A percentile compares a stretch with the other conserved stretches of the same genome.
Conservation (phyloP, 2,329 filamentous ascomycete genomes). For the Diplodia seriata region DNA sequence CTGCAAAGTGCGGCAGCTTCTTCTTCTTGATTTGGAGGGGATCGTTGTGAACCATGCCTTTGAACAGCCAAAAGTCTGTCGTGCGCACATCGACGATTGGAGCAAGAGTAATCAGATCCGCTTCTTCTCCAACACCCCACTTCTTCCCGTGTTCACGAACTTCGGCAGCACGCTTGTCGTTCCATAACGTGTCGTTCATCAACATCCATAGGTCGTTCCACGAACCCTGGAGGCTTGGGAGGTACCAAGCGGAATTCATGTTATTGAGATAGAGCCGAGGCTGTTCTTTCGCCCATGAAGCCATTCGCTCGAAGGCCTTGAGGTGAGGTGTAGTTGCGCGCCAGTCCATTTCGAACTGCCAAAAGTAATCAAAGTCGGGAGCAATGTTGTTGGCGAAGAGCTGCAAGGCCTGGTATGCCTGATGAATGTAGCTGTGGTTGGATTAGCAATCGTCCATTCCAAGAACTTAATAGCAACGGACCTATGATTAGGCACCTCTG, state of each 20-base stretch:
- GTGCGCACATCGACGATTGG: conserved; percentile 89
- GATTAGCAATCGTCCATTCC: background rate
- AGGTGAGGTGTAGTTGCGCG: conserved; percentile 82
- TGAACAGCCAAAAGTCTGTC: conserved; percentile 69
- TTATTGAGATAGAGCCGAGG: conserved; percentile 66
- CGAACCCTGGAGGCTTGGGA: conserved; percentile 59
- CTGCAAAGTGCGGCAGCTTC: conserved; percentile 61
- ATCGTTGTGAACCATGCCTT: conserved; percentile 65
- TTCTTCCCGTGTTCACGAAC: conserved; percentile 80
- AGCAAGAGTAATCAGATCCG: conserved; percentile 89
- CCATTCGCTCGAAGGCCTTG: conserved; percentile 73
- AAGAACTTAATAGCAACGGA: background rate
- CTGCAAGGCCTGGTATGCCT: conserved; percentile 73
- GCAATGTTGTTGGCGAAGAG: conserved; percentile 74
- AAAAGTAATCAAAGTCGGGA: conserved; percentile 77
- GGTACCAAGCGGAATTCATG: conserved; percentile 63
- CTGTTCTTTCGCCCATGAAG: conserved; percentile 60
- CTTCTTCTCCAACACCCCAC: conserved; percentile 90
- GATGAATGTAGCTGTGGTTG: conserved; percentile 58
- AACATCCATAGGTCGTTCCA: conserved; percentile 54
- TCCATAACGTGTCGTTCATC: conserved; percentile 51
- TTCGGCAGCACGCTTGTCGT: conserved; percentile 55
- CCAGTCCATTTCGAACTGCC: conserved; percentile 89
- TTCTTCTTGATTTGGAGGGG: conserved; percentile 76
- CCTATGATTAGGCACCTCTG: conserved; percentile 50